phyloP scores from a whole-genome alignment of 371 early-diverging fungal species.

The Funneliformis caledonium region DNA sequence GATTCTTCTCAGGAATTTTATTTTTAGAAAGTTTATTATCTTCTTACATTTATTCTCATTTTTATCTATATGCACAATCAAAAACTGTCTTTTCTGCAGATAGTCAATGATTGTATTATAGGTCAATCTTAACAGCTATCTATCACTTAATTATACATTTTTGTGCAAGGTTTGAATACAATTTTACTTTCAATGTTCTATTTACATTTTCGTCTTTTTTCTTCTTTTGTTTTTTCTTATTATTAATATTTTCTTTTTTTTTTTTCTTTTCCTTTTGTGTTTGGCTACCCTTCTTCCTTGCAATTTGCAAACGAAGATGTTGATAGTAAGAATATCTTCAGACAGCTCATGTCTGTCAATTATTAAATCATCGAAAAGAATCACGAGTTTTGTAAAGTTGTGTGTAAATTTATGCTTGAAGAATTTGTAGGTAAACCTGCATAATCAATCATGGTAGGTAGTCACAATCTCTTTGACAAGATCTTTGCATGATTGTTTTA shows the following conservation, averaged over 20 bases:
- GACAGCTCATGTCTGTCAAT: constrained; percentile 11
- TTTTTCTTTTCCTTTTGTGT: constrained; percentile 11
- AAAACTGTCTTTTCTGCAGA: neutral
- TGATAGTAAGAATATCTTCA: constrained; percentile 15
- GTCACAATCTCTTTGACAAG: constrained; percentile 1
- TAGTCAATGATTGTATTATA: neutral
- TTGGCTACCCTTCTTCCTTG: constrained; percentile 19
- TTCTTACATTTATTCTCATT: neutral
- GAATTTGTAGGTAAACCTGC: constrained; percentile 5
- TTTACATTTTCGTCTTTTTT: constrained; percentile 5
- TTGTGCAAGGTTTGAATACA: constrained; percentile 12
- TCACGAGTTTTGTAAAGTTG: constrained; percentile 18
- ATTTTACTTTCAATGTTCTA: constrained; percentile 6
- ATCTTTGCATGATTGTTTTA: neutral
- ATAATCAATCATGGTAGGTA: constrained; percentile 16
- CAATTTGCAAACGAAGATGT: constrained; percentile 25
- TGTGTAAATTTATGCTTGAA: neutral
- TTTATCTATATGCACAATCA: neutral
- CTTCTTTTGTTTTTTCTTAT: constrained; percentile 28
- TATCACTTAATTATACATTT: neutral
- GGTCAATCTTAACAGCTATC: neutral
- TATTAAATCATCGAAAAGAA: constrained; percentile 19
- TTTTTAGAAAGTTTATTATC: neutral
- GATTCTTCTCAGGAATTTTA: constrained; percentile 15
- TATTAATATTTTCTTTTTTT: constrained; percentile 6